Evolutionary conservation across 2,329 filamentous ascomycete species (phyloP).

Genomic region (Stachybotrys elegans): DNA sequence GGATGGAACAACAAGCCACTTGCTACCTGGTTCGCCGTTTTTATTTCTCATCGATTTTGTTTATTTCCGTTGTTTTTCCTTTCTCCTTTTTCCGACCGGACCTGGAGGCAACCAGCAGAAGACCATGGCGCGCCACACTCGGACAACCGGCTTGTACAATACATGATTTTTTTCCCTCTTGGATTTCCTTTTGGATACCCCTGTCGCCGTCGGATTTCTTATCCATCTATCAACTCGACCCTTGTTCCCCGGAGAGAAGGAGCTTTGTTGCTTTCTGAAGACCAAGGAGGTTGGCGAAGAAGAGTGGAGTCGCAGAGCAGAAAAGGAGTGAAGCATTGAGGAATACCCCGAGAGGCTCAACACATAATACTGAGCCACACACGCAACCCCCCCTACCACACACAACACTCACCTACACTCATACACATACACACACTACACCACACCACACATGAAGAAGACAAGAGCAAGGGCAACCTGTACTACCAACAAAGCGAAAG

Average conservation of each 20-base stretch:
- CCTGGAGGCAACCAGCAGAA: constrained; percentile 1
- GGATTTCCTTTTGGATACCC: constrained; percentile 18
- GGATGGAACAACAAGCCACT: too few relatives aligned
- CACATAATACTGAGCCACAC: too few relatives aligned
- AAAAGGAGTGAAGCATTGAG: too few relatives aligned
- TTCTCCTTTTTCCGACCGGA: constrained; percentile 13
- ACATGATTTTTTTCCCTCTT: constrained; percentile 15
- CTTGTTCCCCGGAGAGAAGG: constrained; percentile 13
- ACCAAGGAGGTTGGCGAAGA: constrained; percentile 5
- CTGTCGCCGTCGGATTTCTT: constrained; percentile 16
- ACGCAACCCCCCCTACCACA: too few relatives aligned
- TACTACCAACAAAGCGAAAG: constrained; percentile 24
- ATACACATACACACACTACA: too few relatives aligned
- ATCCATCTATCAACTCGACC: constrained; percentile 16
- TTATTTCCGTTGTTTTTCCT: constrained; percentile 12
- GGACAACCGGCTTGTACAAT: constrained; percentile 20
- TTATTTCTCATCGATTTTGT: too few relatives aligned
- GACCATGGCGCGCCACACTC: not conserved
- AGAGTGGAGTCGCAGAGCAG: too few relatives aligned
- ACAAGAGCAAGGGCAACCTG: constrained; percentile 24
- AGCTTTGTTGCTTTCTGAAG: constrained; percentile 16
- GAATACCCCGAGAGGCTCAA: too few relatives aligned
- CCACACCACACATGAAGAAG: constrained; percentile 9
- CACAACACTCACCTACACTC: too few relatives aligned
- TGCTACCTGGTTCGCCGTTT: too few relatives aligned